Base-by-base conservation (phyloP, 2,329 filamentous ascomycete species). In the Colletotrichum sp. region DNA sequence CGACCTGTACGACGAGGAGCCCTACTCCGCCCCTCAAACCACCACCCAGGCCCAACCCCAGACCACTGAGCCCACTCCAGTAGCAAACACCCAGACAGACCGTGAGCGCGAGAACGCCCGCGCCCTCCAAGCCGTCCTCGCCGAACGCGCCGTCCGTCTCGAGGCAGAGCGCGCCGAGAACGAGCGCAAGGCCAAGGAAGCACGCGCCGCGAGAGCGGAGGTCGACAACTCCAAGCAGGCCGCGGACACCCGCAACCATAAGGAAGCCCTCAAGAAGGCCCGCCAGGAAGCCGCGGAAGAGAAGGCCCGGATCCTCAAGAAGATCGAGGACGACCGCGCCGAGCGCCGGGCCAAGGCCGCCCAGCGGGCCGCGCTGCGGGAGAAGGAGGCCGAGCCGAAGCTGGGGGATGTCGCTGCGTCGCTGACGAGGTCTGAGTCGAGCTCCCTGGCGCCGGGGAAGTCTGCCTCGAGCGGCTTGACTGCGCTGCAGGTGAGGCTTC, bases 401-500 rank as follows among this genome's bases (percentile, higher is more conserved):
- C 73, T 78, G 0, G 78, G 79, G 8, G 81, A 82, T 18, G 78
- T 80, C 3, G 77, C 81, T 3, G 76, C 80, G 5, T 75, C 82
- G 13, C 69, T 81, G 43, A 78, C 80, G 47, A 81, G 79, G 24
- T 80, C 81, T 5, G 79, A 83, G 3, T 80, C 81, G 67, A 83
- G 79, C 54, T 82, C 78, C 77, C 62, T 81, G 16, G 78, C 81
- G 0, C 80, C 79, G 9, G 79, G 78, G 7, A 80, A 76, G 21
- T 71, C 71, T 15, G 47, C 36, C 11, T 79, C 73, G 38, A 38
- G 76, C 2, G 80, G 81, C 8, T 79, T 79, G 77, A 81, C 84
- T 1, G 90, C 93, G 21, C 85, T 98, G 2, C 95, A 97, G 78
- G 90, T 98, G 21, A 91, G 96, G 9, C 87, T 98, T 0, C 94